Percentiles rank a stretch among this genome's conserved stretches.
These are phyloP conservation scores for Hysterium pulicare DNA, from an alignment of 2,329 filamentous ascomycete species.

Conservation along the genomic window DNA sequence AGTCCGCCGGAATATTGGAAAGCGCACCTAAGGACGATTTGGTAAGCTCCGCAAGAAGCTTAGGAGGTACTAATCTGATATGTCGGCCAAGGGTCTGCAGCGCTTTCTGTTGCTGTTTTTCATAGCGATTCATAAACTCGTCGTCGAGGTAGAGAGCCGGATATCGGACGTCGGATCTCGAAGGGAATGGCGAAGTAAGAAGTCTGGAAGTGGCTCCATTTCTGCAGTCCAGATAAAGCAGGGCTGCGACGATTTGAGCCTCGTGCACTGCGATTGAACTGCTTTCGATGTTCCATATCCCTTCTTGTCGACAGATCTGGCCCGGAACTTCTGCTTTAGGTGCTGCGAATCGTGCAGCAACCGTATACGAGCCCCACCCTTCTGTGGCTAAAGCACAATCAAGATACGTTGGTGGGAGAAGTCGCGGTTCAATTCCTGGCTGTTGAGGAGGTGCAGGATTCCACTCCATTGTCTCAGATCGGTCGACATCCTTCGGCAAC, in stretches of 20 bases:
- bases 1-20: background rate
- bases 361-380: background rate
- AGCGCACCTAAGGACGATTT: constrained; percentile 13
- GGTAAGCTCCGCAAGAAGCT: constrained; percentile 15
- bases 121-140: constrained; percentile 22
- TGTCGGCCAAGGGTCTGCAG: constrained; percentile 6
- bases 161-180: constrained; percentile 22
- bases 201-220: constrained; percentile 16
- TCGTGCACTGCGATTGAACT: constrained; percentile 20
- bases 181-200: constrained; percentile 24
- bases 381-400: background rate
- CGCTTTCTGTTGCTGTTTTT: constrained; percentile 8
- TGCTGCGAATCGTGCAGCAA: background rate
- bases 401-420: background rate
- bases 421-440: background rate
- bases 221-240: constrained; percentile 30
- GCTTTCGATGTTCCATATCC: constrained; percentile 13
- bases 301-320: constrained; percentile 2
- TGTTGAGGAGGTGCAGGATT: constrained; percentile 11
- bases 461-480: constrained; percentile 16
- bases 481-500: constrained; percentile 7
- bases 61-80: constrained; percentile 16
- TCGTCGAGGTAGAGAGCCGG: constrained; percentile 33
- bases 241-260: constrained; percentile 28
- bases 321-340: constrained; percentile 8